Conservation (phyloP, 2,329 filamentous ascomycete genomes). For the Dothideomycetes sp. region DNA sequence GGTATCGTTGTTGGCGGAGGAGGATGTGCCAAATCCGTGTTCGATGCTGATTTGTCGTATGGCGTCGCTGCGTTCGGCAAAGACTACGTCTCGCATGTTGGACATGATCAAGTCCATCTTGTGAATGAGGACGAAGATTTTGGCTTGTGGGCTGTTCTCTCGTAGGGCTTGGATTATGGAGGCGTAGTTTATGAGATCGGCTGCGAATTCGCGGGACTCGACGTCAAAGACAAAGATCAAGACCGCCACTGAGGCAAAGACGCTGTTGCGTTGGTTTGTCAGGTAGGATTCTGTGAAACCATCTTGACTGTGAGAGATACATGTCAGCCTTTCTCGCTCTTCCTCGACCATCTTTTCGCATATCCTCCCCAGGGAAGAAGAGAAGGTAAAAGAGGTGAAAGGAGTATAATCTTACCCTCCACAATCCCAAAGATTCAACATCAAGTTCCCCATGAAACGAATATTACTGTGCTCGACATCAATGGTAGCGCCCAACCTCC, state of each 20-base stretch:
- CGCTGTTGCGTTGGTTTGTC: conserved; percentile 86
- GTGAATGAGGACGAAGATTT: conserved; percentile 92
- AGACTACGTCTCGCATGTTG: conserved; percentile 68
- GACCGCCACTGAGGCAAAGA: conserved; percentile 93
- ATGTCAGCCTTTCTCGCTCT: background rate
- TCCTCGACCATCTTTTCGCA: no score
- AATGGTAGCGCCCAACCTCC: conserved; percentile 87
- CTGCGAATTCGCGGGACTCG: conserved; percentile 86
- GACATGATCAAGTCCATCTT: conserved; percentile 95
- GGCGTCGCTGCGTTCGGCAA: conserved; percentile 70
- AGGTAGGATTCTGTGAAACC: conserved; percentile 99
- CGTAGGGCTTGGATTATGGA: conserved; percentile 80
- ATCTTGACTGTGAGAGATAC: conserved; percentile 58
- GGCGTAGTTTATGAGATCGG: conserved; percentile 85
- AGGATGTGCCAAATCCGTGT: conserved; percentile 56
- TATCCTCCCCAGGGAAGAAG: no score
- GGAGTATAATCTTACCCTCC: conserved; percentile 55
- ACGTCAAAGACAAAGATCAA: conserved; percentile 99
- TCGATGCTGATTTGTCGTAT: conserved; percentile 61
- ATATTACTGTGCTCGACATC: conserved; percentile 98
- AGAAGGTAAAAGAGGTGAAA: no score
- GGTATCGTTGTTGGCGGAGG: no score
- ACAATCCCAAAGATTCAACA: conserved; percentile 97
- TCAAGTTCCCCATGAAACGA: conserved; percentile 96
- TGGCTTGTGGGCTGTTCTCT: conserved; percentile 72